Evolutionary conservation across 371 early-diverging fungal genomes (phyloP).

Genomic region (Rhizopus stolonifer): DNA sequence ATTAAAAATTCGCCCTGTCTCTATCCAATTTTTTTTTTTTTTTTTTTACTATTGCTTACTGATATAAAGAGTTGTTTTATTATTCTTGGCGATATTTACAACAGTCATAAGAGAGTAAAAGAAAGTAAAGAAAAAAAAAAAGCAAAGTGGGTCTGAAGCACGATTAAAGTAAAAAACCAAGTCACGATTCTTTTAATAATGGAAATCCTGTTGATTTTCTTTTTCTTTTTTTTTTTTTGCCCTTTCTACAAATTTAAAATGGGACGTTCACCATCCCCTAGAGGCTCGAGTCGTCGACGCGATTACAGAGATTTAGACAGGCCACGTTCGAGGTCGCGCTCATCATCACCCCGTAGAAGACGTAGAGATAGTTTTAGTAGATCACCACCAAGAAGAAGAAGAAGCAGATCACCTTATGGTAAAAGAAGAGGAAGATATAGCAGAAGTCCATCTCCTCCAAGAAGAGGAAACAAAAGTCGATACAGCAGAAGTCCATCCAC

Average conservation of each 20-base stretch:
- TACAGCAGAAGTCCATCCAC: constrained; percentile 6
- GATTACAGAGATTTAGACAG: constrained; percentile 46
- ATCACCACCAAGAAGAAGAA: constrained; percentile 15
- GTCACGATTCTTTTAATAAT: background rate
- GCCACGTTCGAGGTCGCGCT: constrained; percentile 34
- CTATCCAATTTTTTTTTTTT: background rate
- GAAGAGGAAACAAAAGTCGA: constrained; percentile 6
- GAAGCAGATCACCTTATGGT: constrained; percentile 2
- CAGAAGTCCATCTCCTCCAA: constrained; percentile 3
- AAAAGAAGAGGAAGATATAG: constrained; percentile 8
- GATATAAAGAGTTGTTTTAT: constrained; percentile 57
- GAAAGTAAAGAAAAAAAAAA: constrained; percentile 6
- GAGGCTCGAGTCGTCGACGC: constrained; percentile 21
- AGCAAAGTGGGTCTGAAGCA: background rate
- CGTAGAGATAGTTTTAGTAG: constrained; percentile 17
- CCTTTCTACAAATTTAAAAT: constrained; percentile 14
- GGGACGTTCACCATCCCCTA: constrained; percentile 46
- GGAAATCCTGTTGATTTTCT: background rate
- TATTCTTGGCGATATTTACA: constrained; percentile 33
- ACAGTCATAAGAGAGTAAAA: constrained; percentile 13
- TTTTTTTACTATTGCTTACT: constrained; percentile 26
- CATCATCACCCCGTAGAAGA: constrained; percentile 20
- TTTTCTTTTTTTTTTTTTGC: constrained; percentile 4
- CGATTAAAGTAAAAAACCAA: background rate
- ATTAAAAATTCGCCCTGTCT: no score